Conservation (phyloP, 1,139 yeast genomes). For the Zygosaccharomyces pseudobailii region DNA sequence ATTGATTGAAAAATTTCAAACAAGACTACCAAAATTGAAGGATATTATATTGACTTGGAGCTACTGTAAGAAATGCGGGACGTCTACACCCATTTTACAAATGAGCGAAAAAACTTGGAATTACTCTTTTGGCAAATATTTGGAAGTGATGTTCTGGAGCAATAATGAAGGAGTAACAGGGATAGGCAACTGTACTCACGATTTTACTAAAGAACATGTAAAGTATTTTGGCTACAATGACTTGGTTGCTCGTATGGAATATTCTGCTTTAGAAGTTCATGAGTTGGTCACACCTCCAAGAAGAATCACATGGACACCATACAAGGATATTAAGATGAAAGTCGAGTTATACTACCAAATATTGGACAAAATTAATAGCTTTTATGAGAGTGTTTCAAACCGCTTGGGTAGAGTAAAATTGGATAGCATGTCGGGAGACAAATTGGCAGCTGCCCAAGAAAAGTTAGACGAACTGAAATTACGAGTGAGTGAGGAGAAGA, state of each 20-base stretch:
- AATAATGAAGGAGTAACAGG: slow-evolving; percentile 39
- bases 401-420: slow-evolving; percentile 75
- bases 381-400: slow-evolving; percentile 69
- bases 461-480: slow-evolving; percentile 55
- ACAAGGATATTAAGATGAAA: slow-evolving; percentile 64
- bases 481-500: slow-evolving; percentile 50
- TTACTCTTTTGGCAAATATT: slow-evolving; percentile 86
- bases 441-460: slow-evolving; percentile 61
- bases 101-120: slow-evolving; percentile 89
- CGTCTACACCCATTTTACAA: slow-evolving; percentile 73
- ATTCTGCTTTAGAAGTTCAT: slow-evolving; percentile 65
- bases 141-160: slow-evolving; percentile 85
- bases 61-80: slow-evolving; percentile 74
- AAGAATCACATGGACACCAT: slow-evolving; percentile 66
- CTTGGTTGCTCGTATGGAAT: slow-evolving; percentile 73
- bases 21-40: slow-evolving; percentile 55
- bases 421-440: slow-evolving; percentile 68
- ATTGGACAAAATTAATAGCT: slow-evolving; percentile 47
- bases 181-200: slow-evolving; percentile 66
- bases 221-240: slow-evolving; percentile 83
- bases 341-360: slow-evolving; percentile 57
- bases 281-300: slow-evolving; percentile 78
- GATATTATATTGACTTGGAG: slow-evolving; percentile 89
- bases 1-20: slow-evolving; percentile 56
- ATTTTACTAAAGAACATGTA: slow-evolving; percentile 72